phyloP scores from a whole-genome alignment of 2,329 filamentous ascomycete species.

The Neofusicoccum sp. region DNA sequence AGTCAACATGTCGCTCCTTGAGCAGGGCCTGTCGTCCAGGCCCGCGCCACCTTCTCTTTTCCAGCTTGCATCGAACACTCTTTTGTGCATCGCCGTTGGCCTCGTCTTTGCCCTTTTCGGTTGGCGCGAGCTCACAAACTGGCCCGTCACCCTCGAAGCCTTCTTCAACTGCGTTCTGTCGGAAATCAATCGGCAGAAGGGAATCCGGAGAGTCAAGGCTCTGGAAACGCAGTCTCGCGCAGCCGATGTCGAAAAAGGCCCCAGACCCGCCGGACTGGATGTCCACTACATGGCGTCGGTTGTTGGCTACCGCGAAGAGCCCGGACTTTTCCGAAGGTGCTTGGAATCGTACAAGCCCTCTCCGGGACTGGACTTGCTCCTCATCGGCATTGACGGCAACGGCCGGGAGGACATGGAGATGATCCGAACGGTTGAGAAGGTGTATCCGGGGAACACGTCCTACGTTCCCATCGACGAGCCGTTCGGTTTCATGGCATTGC shows the following conservation, averaged over 20 bases:
- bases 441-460: conserved; percentile 25
- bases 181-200: neutral
- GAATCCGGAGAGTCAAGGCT: neutral
- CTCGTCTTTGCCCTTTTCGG: neutral
- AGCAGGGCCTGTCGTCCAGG: neutral
- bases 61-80: neutral
- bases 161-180: neutral
- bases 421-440: conserved; percentile 29
- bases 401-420: conserved; percentile 30
- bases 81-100: neutral
- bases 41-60: neutral
- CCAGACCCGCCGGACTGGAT: neutral
- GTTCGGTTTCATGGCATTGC: conserved; percentile 28
- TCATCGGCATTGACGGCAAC: conserved; percentile 33
- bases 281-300: conserved; percentile 28
- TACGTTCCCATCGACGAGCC: conserved; percentile 28
- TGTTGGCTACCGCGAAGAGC: conserved; percentile 35
- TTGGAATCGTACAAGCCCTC: conserved; percentile 30
- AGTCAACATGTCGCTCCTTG: too few relatives aligned
- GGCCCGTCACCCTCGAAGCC: neutral
- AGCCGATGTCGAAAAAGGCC: neutral
- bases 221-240: neutral
- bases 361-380: conserved; percentile 26
- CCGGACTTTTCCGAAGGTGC: conserved; percentile 27
- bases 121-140: neutral